Evolutionary conservation across 2,329 filamentous ascomycete genomes (phyloP), one percentile per base, ranked within the genome.

Genomic region (Alternaria viburni): DNA sequence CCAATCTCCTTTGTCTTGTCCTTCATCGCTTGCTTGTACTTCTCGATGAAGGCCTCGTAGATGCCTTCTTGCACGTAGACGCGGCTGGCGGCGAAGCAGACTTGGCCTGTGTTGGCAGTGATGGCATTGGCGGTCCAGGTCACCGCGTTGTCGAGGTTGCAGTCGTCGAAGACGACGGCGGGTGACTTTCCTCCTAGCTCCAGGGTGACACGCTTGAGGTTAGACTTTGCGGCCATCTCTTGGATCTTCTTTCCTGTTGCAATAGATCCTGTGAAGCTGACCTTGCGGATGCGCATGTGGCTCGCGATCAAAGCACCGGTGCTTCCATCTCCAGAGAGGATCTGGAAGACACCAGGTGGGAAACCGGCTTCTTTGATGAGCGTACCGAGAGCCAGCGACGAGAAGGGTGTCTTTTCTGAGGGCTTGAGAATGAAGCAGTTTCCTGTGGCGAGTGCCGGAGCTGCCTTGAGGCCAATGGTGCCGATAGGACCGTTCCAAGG

Each of bases 101-200:
- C 75, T 59, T 81, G 79, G 7, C 79, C 80, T 1, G 79, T 79
- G 59, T 80, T 79, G 32, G 72, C 73, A 3, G 75, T 78, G 65
- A 80, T 80, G 30, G 73, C 76, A 46, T 78, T 77, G 9, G 73
- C 71, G 10, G 69, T 76, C 77, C 75, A 77, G 3, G 64, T 69
- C 1, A 80, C 75, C 1, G 80, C 80, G 19, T 83, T 81, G 5
- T 83, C 80, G 10, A 84, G 70, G 65, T 83, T 77, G 15, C 70
- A 74, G 66, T 84, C 82, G 30, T 83, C 80, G 61, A 84, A 84
- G 7, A 84, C 75, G 6, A 84, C 72, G 2, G 79, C 78, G 0
- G 82, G 82, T 9, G 75, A 79, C 65, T 84, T 84, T 15, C 82
- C 82, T 17, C 82, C 82, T 1, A 83, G 74, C 63, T 83, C 82